These are phyloP conservation scores for Geotrichum bryndzae DNA, from an alignment of 1,139 yeast genomes.

Conservation along the genomic window DNA sequence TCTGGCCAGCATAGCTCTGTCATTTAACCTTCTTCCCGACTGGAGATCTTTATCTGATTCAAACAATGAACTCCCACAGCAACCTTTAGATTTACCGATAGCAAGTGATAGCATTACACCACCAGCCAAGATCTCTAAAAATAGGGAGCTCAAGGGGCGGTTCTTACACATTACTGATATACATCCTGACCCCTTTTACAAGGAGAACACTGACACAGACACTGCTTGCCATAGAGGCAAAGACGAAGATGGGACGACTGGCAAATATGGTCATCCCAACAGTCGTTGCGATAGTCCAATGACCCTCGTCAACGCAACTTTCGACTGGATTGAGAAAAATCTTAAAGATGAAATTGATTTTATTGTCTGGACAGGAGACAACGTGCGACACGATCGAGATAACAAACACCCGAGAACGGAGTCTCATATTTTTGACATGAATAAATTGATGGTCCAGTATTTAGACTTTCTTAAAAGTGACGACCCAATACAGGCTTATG, in stretches of 20 bases:
- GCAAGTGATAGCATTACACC: background rate
- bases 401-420: slow-evolving; percentile 67
- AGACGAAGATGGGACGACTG: slow-evolving; percentile 23
- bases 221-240: slow-evolving; percentile 54
- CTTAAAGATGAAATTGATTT: slow-evolving; percentile 72
- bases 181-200: slow-evolving; percentile 72
- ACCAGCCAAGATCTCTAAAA: background rate
- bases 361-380: slow-evolving; percentile 87
- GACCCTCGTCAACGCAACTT: slow-evolving; percentile 53
- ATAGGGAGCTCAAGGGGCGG: slow-evolving; percentile 42
- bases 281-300: slow-evolving; percentile 54
- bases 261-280: slow-evolving; percentile 17
- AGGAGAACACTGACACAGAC: slow-evolving; percentile 46
- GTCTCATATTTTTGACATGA: slow-evolving; percentile 60
- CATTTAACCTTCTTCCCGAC: background rate
- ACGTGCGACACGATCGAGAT: slow-evolving; percentile 80
- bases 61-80: background rate
- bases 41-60: background rate
- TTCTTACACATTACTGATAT: slow-evolving; percentile 77
- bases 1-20: background rate
- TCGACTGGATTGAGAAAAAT: slow-evolving; percentile 59
- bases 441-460: slow-evolving; percentile 56
- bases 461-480: slow-evolving; percentile 47
- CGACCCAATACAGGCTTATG: slow-evolving; percentile 33
- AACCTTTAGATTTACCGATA: background rate